phyloP scores from a whole-genome alignment of 2,329 filamentous ascomycete species.

The Colletotrichum truncatum region DNA sequence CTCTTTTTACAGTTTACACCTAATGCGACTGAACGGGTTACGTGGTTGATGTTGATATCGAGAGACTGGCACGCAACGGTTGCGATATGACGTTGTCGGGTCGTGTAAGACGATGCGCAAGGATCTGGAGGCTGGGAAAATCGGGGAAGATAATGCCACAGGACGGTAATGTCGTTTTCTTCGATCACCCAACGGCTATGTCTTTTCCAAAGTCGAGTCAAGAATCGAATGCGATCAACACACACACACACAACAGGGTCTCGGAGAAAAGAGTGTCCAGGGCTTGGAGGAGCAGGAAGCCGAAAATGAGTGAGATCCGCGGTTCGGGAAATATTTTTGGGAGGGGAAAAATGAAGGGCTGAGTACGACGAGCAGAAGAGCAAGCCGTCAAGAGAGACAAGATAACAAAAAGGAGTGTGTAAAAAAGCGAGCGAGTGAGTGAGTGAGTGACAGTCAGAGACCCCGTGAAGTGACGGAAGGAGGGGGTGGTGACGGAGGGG shows the following conservation, averaged over 20 bases:
- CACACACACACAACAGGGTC: slow-evolving; percentile 22
- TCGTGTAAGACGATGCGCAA: slow-evolving; percentile 20
- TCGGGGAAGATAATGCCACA: not conserved
- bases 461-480: slow-evolving; percentile 29
- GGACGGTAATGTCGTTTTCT: not conserved
- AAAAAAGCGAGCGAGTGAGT: not conserved
- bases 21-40: not conserved
- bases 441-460: slow-evolving; percentile 25
- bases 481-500: slow-evolving; percentile 24
- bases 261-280: slow-evolving; percentile 24
- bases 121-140: not conserved
- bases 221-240: slow-evolving; percentile 34
- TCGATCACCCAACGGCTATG: slow-evolving; percentile 2
- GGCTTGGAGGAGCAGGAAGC: slow-evolving; percentile 13
- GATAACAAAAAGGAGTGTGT: slow-evolving; percentile 6
- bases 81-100: not conserved
- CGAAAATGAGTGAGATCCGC: slow-evolving; percentile 26
- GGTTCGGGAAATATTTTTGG: not conserved
- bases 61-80: not conserved
- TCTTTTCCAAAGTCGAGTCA: slow-evolving; percentile 4
- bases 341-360: slow-evolving; percentile 24
- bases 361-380: slow-evolving; percentile 16
- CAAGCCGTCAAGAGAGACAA: slow-evolving; percentile 1
- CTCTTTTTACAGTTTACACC: not conserved
- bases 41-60: not conserved